Evolutionary conservation across 495 filamentous ascomycete genomes (phyloP).

Genomic region (Rostrohypoxylon terebratum): DNA sequence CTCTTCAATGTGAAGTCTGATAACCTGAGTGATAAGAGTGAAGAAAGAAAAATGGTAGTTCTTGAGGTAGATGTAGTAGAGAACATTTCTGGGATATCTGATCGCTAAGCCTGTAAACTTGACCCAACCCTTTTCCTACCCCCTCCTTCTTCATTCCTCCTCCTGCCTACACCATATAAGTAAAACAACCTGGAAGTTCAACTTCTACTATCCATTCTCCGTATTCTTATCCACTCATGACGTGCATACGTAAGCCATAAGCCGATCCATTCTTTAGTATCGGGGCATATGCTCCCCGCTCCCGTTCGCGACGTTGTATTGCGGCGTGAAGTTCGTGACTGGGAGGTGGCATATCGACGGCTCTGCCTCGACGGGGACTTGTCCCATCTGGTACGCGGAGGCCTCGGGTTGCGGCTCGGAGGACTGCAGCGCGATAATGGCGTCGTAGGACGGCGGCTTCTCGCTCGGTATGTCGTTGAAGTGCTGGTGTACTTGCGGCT

Average conservation of each 20-base stretch:
- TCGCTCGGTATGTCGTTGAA: conserved; percentile 7
- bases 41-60: conserved; percentile 3
- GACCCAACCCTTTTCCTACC: neutral
- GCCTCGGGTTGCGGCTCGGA: conserved; percentile 43
- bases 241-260: neutral
- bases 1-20: neutral
- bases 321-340: neutral
- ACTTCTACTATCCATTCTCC: neutral
- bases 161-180: neutral
- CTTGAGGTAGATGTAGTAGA: neutral
- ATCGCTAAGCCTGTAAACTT: neutral
- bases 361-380: conserved; percentile 23
- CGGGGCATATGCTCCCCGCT: conserved; percentile 35
- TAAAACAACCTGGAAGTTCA: neutral
- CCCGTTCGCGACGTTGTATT: conserved; percentile 7
- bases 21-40: neutral
- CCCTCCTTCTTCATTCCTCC: neutral
- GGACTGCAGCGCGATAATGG: conserved; percentile 27
- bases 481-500: neutral
- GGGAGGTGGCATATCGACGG: conserved; percentile 31
- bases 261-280: conserved; percentile 13
- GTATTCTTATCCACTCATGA: too few species aligned
- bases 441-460: conserved; percentile 34
- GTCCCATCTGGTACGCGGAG: conserved; percentile 40
- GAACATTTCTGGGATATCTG: conserved; percentile 11